A percentile compares a stretch with the other conserved stretches of the same genome.
phyloP scores from a whole-genome alignment of 192 early-diverging fungal genomes.

The Podila epicladia region DNA sequence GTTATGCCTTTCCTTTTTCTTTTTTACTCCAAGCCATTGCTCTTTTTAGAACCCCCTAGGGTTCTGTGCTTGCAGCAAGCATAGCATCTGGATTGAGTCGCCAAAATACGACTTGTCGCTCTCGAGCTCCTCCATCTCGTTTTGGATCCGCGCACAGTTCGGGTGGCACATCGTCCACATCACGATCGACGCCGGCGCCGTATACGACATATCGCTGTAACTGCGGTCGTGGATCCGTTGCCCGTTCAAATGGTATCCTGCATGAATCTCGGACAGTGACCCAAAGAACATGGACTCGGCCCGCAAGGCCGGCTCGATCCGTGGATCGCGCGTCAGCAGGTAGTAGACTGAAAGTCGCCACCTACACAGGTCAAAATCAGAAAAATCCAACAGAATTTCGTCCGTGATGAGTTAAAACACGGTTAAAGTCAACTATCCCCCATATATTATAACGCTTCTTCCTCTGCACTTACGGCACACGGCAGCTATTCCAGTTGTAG shows the following conservation, averaged over 20 bases:
- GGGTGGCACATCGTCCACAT: conserved; percentile 62
- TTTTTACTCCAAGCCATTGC: no score
- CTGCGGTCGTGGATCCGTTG: conserved; percentile 52
- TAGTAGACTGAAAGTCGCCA: conserved; percentile 64
- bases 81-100: conserved; percentile 63
- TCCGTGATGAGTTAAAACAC: no score
- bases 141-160: conserved; percentile 28
- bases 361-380: neutral
- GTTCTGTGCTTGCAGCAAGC: conserved; percentile 57
- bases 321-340: conserved; percentile 55
- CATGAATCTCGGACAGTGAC: conserved; percentile 39
- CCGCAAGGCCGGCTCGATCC: conserved; percentile 51
- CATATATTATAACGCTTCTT: no score
- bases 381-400: neutral
- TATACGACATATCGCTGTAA: conserved; percentile 58
- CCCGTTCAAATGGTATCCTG: conserved; percentile 61
- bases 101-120: conserved; percentile 62
- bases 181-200: conserved; percentile 59
- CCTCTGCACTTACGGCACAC: conserved; percentile 53
- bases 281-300: conserved; percentile 60
- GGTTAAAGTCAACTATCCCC: no score
- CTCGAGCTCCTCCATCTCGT: conserved; percentile 57
- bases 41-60: conserved; percentile 22
- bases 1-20: no score
- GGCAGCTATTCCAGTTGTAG: conserved; percentile 67